A percentile compares a stretch with the other conserved stretches of the same genome.
These are phyloP conservation scores for Nicotiana obtusifolia DNA, from an alignment of 257 asterid genomes.

Conservation along the genomic window DNA sequence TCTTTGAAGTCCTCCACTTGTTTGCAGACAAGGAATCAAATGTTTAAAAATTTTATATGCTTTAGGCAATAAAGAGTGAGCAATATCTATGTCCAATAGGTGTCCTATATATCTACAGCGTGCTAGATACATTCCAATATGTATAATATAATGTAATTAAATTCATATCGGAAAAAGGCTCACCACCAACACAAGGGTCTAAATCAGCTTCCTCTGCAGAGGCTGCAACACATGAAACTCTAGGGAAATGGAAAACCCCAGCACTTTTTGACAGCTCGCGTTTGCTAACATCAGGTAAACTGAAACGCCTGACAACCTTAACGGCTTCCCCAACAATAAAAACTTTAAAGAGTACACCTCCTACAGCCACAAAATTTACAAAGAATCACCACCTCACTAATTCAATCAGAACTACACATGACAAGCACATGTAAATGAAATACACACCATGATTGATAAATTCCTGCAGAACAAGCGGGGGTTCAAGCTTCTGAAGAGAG, in stretches of 20 bases:
- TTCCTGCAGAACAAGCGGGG: conserved; percentile 87
- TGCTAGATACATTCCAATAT: background rate
- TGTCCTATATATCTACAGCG: background rate
- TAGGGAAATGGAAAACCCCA: conserved; percentile 74
- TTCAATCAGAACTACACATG: background rate
- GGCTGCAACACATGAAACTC: conserved; percentile 84
- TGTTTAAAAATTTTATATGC: background rate
- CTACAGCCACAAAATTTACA: conserved; percentile 28
- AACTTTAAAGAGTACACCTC: conserved; percentile 82
- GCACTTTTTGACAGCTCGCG: conserved; percentile 45
- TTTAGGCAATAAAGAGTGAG: background rate
- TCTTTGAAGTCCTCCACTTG: background rate
- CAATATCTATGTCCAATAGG: background rate
- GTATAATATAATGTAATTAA: background rate
- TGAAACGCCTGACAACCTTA: conserved; percentile 79
- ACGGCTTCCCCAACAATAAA: conserved; percentile 78
- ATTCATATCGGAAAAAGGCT: conserved; percentile 7
- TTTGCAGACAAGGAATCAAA: background rate
- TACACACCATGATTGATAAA: conserved; percentile 83
- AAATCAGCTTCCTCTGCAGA: conserved; percentile 71
- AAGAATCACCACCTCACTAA: background rate
- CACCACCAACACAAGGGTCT: conserved; percentile 80
- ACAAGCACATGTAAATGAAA: background rate
- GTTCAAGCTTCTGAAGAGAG: conserved; percentile 68
- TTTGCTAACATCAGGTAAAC: conserved; percentile 75